A percentile compares a stretch with the other conserved stretches of the same genome.
Evolutionary conservation across 225 moss, liverwort and hornwort species (phyloP).

Genomic region (Bryum argenteum): DNA sequence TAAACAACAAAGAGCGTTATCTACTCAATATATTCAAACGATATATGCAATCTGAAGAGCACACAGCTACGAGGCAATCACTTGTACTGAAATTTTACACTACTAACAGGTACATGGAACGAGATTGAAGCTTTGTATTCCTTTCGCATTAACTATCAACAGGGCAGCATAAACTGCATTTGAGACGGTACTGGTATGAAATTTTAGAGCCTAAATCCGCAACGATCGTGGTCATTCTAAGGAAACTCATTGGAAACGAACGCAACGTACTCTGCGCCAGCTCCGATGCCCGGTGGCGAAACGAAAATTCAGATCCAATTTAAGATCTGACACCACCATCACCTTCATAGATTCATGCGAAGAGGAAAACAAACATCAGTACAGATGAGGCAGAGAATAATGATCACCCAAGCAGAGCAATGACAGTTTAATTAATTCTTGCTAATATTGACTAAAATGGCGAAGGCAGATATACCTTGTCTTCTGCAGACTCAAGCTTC

Average conservation of each 20-base stretch:
- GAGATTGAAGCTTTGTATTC: not conserved
- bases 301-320: conserved; percentile 85
- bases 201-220: not conserved
- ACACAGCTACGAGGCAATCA: conserved; percentile 9
- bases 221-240: not conserved
- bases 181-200: conserved; percentile 1
- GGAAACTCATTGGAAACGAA: conserved; percentile 14
- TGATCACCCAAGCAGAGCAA: conserved; percentile 14
- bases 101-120: not conserved
- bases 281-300: conserved; percentile 89
- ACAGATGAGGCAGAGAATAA: conserved; percentile 16
- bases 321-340: conserved; percentile 96
- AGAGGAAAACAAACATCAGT: conserved; percentile 27
- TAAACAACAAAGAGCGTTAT: not conserved
- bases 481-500: conserved; percentile 88
- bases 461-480: conserved; percentile 61
- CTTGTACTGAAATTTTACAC: not conserved
- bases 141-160: not conserved
- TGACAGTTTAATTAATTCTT: not conserved
- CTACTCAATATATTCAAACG: conserved; percentile 5
- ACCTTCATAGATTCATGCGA: conserved; percentile 53
- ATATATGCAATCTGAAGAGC: too few species aligned
- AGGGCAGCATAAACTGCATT: not conserved
- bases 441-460: not conserved
- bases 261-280: conserved; percentile 88